These are phyloP conservation scores for Astragalus membranaceus DNA, from an alignment of 306 rosid species.

Conservation along the genomic window DNA sequence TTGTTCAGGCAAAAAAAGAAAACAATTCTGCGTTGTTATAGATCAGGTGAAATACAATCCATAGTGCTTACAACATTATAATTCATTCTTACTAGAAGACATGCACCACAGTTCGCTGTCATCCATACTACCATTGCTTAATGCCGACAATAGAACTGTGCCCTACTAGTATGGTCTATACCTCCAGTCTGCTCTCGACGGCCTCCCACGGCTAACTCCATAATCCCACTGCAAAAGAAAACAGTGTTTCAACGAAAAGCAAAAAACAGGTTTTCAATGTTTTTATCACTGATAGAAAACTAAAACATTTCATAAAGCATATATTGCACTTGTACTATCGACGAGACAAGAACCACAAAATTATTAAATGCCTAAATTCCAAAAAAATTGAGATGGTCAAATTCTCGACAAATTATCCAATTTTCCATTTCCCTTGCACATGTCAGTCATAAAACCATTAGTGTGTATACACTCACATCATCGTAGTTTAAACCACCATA, in stretches of 20 bases:
- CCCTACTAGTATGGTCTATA: slow-evolving; percentile 76
- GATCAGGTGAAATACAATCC: slow-evolving; percentile 10
- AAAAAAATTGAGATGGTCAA: background rate
- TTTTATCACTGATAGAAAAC: background rate
- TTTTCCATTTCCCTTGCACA: background rate
- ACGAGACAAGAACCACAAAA: background rate
- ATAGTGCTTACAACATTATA: background rate
- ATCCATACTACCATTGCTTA: slow-evolving; percentile 3
- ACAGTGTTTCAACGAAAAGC: background rate
- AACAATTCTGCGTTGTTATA: background rate
- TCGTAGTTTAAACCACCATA: slow-evolving; percentile 87
- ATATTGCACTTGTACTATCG: background rate
- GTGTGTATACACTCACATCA: slow-evolving; percentile 57
- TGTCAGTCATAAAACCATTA: background rate
- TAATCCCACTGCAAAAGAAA: slow-evolving; percentile 80
- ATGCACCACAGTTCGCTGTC: background rate
- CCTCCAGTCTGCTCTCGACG: slow-evolving; percentile 93
- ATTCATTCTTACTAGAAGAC: background rate
- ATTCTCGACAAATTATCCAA: background rate
- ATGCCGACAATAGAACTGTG: background rate
- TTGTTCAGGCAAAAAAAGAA: background rate
- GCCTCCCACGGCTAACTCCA: slow-evolving; percentile 70
- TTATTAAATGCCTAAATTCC: background rate
- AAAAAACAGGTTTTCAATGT: background rate
- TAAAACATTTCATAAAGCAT: background rate